phyloP scores from a whole-genome alignment of 2,329 filamentous ascomycete genomes.

The Diaporthe vexans region DNA sequence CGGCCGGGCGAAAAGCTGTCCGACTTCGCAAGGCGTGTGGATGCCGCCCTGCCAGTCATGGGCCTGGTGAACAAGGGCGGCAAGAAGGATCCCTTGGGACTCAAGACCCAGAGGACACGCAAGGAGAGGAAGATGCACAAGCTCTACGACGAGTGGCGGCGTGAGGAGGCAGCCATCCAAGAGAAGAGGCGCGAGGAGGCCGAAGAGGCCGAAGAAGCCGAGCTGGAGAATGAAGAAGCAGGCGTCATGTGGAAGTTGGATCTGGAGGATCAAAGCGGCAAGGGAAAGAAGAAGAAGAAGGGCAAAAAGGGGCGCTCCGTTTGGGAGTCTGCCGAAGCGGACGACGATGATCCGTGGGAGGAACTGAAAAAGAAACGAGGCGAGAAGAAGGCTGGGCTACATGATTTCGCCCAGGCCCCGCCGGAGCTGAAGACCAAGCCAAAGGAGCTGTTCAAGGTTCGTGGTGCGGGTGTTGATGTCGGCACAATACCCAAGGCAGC shows the following conservation, averaged over 20 bases:
- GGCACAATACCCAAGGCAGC: conserved; percentile 77
- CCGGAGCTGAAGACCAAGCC: conserved; percentile 76
- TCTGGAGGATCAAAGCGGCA: conserved; percentile 55
- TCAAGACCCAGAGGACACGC: conserved; percentile 80
- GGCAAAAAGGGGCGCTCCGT: conserved; percentile 57
- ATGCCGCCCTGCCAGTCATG: conserved; percentile 84
- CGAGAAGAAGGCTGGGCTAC: conserved; percentile 61
- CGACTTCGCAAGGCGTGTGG: conserved; percentile 86
- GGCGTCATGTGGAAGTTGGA: conserved; percentile 64
- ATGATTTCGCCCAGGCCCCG: conserved; percentile 80
- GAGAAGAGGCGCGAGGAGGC: conserved; percentile 76
- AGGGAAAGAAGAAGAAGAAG: conserved; percentile 56
- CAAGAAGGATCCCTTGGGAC: conserved; percentile 71
- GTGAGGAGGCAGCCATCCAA: conserved; percentile 74
- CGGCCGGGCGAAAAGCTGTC: conserved; percentile 85
- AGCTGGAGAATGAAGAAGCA: conserved; percentile 71
- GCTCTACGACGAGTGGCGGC: conserved; percentile 82
- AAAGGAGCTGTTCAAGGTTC: conserved; percentile 75
- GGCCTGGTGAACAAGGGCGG: conserved; percentile 75
- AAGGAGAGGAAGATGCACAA: conserved; percentile 89
- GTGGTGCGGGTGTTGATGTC: conserved; percentile 76
- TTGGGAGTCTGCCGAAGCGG: conserved; percentile 62
- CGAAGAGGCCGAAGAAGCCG: conserved; percentile 73
- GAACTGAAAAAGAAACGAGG: conserved; percentile 77
- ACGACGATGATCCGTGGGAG: conserved; percentile 79